These are phyloP conservation scores for Leishmania tarentolae DNA, from an alignment of 208 protist genomes.

Conservation along the genomic window DNA sequence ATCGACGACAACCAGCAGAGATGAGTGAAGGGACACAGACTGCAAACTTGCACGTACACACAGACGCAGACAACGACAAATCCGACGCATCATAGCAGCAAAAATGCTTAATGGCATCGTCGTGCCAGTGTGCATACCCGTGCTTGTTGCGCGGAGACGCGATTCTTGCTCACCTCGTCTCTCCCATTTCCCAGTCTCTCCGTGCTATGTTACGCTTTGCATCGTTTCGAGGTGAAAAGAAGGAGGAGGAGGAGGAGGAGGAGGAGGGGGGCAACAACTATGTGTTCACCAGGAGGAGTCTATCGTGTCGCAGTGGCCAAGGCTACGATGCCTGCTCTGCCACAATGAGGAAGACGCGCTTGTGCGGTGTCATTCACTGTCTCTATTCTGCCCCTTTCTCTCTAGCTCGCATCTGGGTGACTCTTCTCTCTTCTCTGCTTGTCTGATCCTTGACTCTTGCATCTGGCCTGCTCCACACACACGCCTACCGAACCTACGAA, in stretches of 20 bases:
- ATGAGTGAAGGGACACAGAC: not conserved
- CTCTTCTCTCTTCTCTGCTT: not conserved
- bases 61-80: slow-evolving; percentile 1
- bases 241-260: too few species aligned
- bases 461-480: not conserved
- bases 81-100: not conserved
- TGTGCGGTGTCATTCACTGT: not conserved
- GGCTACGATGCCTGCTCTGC: not conserved
- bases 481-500: not conserved
- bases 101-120: not conserved
- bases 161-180: not conserved
- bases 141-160: not conserved
- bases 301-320: not conserved
- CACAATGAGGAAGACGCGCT: not conserved
- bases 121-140: not conserved
- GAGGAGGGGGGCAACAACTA: not conserved
- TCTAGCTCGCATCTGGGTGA: not conserved
- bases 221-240: not conserved
- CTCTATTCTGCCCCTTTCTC: not conserved
- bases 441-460: not conserved
- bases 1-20: not conserved
- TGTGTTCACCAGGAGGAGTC: not conserved
- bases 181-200: not conserved
- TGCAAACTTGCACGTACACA: not conserved
- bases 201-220: not conserved